Evolutionary conservation across 2,329 filamentous ascomycete genomes (phyloP), one percentile per base, ranked within the genome.

Genomic region (Stagonosporopsis rhizophila): DNA sequence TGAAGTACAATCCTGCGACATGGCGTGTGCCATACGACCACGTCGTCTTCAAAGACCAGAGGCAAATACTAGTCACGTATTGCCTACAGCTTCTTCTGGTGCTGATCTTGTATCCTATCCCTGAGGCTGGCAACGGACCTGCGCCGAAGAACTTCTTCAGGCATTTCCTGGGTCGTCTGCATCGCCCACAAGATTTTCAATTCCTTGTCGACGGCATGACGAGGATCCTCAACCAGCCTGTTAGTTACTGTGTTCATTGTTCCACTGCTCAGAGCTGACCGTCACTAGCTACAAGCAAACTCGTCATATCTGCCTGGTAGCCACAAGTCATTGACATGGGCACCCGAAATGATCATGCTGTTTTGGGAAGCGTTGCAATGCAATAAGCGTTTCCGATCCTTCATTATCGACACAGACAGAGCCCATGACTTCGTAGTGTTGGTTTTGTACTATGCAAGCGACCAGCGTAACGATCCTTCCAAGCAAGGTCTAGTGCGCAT

Each of bases 291-390:
- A 60, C 92, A 96, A 77, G 89, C 92, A 39, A 96, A 92, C 56
- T 85, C 86, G 11, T 94, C 93, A 1, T 97, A 96, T 74, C 85
- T 97, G 2, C 92, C 94, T 0, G 91, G 92, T 4, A 89, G 89
- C 35, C 91, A 96, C 68, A 85, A 89, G 44, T 85, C 89, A 0
- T 81, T 91, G 48, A 91, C 91, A 70, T 96, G 94, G 83, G 92
- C 93, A 0, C 93, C 95, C 1, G 95, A 99, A 77, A 96, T 96
- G 80, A 88, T 98, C 52, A 95, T 97, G 85, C 83, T 99, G 2
- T 97, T 98, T 72, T 99, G 95, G 95, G 95, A 99, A 79, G 87
- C 92, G 34, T 87, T 95, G 4, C 95, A 99, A 76, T 97, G 94
- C 83, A 99, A 99, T 78, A 98, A 96, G 78, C 86, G 94, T 56